Percentiles rank a stretch among this genome's conserved stretches.
These are phyloP conservation scores for Dryas octopetala DNA, from an alignment of 306 rosid species.

Conservation along the genomic window DNA sequence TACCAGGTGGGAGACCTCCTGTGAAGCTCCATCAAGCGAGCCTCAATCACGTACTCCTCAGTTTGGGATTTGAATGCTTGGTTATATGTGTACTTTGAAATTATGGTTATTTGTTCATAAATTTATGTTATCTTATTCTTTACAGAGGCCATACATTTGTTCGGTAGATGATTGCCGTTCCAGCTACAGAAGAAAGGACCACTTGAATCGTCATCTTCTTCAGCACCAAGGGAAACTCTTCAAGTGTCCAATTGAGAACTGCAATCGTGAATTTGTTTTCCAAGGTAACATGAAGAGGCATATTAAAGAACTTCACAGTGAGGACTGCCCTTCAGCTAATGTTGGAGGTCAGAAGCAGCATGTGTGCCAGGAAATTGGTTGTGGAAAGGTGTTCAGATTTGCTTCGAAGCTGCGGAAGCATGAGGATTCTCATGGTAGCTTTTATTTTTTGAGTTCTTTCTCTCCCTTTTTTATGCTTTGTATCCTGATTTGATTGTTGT, in stretches of 20 bases:
- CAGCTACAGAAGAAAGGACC: constrained; percentile 87
- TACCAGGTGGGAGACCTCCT: constrained; percentile 99
- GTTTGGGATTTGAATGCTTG: background rate
- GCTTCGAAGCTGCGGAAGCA: constrained; percentile 53
- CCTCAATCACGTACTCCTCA: constrained; percentile 65
- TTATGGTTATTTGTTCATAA: background rate
- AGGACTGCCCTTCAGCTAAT: constrained; percentile 16
- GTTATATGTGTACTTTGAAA: background rate
- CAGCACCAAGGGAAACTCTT: constrained; percentile 66
- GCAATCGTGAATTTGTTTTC: constrained; percentile 45
- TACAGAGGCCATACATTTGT: constrained; percentile 74
- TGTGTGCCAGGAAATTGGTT: constrained; percentile 61
- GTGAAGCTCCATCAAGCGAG: constrained; percentile 93
- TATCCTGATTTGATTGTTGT: background rate
- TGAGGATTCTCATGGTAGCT: constrained; percentile 62
- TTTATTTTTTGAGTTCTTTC: background rate
- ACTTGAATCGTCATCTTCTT: constrained; percentile 75
- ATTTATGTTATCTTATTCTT: constrained; percentile 11
- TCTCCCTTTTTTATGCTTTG: background rate
- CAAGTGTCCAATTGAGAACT: constrained; percentile 62
- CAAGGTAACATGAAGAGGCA: constrained; percentile 56
- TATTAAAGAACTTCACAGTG: constrained; percentile 49
- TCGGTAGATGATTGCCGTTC: constrained; percentile 61
- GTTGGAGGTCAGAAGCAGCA: constrained; percentile 35
- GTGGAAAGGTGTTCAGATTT: constrained; percentile 64